Percentiles rank a stretch among this genome's conserved stretches.
These are phyloP conservation scores for Paraphaeosphaeria sporulosa DNA, from an alignment of 2,329 filamentous ascomycete genomes.

Conservation along the genomic window DNA sequence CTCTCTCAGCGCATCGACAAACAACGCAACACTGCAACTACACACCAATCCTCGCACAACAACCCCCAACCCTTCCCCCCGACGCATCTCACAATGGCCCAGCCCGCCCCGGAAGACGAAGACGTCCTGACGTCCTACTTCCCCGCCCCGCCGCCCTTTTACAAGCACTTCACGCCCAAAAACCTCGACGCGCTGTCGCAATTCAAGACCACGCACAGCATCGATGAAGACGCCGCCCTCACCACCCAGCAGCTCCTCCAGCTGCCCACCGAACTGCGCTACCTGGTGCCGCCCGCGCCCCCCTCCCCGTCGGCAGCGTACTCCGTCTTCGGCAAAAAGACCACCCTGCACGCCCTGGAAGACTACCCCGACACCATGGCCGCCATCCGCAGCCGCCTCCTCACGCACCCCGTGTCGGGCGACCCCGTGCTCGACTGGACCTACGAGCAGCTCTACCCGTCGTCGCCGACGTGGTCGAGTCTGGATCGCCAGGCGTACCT, in stretches of 20 bases:
- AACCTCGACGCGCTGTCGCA: slow-evolving; percentile 70
- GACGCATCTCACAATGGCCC: slow-evolving; percentile 18
- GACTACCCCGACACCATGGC: slow-evolving; percentile 36
- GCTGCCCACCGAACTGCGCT: slow-evolving; percentile 74
- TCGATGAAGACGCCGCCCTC: slow-evolving; percentile 18
- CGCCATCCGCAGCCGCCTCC: slow-evolving; percentile 37
- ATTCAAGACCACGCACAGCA: slow-evolving; percentile 51
- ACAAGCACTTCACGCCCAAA: slow-evolving; percentile 82
- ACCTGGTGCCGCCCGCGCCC: slow-evolving; percentile 81
- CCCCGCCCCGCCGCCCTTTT: slow-evolving; percentile 88
- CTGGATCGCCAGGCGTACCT: slow-evolving; percentile 67
- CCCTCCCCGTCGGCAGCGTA: slow-evolving; percentile 72
- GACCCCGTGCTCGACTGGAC: slow-evolving; percentile 71
- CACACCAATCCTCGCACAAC: neutral
- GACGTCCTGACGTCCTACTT: slow-evolving; percentile 59
- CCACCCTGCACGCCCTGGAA: slow-evolving; percentile 48
- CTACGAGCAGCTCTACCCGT: slow-evolving; percentile 74
- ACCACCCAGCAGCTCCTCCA: slow-evolving; percentile 47
- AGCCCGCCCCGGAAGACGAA: slow-evolving; percentile 30
- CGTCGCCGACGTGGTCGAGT: slow-evolving; percentile 52
- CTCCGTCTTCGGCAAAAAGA: slow-evolving; percentile 74
- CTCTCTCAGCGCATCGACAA: no score
- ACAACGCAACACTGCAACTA: no score
- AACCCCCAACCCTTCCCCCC: neutral
- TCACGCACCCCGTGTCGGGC: slow-evolving; percentile 34